A percentile compares a stretch with the other conserved stretches of the same genome.
These are phyloP conservation scores for Hansenula sp. DNA, from an alignment of 1,139 yeast species.

Conservation along the genomic window DNA sequence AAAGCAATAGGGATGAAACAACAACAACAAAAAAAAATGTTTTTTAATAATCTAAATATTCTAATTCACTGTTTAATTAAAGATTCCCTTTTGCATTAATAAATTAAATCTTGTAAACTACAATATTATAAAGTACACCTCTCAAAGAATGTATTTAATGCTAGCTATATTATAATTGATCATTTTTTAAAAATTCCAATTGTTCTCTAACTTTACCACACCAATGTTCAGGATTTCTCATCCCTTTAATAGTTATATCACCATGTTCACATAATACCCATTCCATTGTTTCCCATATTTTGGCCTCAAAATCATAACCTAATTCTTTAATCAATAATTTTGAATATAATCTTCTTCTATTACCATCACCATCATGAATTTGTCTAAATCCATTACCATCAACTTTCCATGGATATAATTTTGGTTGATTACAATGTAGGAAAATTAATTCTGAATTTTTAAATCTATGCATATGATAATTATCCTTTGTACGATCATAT, in stretches of 20 bases:
- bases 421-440: conserved; percentile 23
- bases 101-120: too few species aligned
- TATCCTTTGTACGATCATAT: conserved; percentile 13
- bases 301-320: conserved; percentile 20
- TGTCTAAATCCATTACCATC: conserved; percentile 19
- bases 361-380: conserved; percentile 12
- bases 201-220: conserved; percentile 17
- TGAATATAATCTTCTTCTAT: conserved; percentile 18
- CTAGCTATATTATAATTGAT: not conserved
- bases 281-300: conserved; percentile 19
- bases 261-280: conserved; percentile 23
- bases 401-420: conserved; percentile 23
- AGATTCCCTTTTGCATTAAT: too few species aligned
- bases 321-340: conserved; percentile 16
- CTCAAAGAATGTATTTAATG: too few species aligned
- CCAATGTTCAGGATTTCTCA: conserved; percentile 16
- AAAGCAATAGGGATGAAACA: too few species aligned
- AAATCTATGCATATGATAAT: conserved; percentile 17
- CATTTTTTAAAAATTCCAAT: conserved; percentile 12
- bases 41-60: too few species aligned
- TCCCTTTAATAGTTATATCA: conserved; percentile 19
- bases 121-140: too few species aligned
- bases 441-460: conserved; percentile 18
- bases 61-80: too few species aligned
- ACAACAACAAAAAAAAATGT: too few species aligned